phyloP scores from a whole-genome alignment of 495 filamentous ascomycete species.

The Cairneyella variabilis region DNA sequence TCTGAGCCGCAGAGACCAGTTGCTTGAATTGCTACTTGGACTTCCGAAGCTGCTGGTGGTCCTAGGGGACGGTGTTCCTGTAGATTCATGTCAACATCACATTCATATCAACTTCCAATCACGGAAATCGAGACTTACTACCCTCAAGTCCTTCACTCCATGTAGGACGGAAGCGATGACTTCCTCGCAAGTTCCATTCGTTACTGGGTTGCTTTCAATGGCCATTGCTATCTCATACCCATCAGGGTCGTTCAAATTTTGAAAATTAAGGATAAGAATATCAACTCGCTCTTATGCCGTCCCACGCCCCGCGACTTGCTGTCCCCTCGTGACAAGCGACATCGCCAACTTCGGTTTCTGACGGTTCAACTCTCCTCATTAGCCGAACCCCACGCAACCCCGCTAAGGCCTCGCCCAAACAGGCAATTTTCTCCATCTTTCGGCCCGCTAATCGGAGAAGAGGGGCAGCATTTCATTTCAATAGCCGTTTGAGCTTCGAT shows the following conservation, averaged over 20 bases:
- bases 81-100: conserved; percentile 2
- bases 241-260: no score
- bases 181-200: conserved; percentile 6
- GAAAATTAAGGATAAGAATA: no score
- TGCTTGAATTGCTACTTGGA: conserved; percentile 52
- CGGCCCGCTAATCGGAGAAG: conserved; percentile 23
- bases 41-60: conserved; percentile 43
- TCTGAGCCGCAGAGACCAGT: conserved; percentile 69
- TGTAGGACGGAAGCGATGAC: conserved; percentile 66
- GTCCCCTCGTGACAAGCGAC: background rate
- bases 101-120: background rate
- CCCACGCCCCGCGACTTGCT: no score
- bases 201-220: background rate
- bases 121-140: conserved; percentile 27
- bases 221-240: background rate
- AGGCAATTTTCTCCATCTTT: conserved; percentile 11
- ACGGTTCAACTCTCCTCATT: conserved; percentile 4
- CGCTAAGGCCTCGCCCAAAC: background rate
- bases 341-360: conserved; percentile 12
- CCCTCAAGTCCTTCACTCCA: conserved; percentile 61
- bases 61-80: conserved; percentile 32
- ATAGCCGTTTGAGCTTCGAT: no score
- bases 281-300: no score
- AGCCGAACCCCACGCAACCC: background rate
- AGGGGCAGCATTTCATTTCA: conserved; percentile 6